Conservation (phyloP, 2,329 filamentous ascomycete species). For the Emmonsiellopsis sp. region DNA sequence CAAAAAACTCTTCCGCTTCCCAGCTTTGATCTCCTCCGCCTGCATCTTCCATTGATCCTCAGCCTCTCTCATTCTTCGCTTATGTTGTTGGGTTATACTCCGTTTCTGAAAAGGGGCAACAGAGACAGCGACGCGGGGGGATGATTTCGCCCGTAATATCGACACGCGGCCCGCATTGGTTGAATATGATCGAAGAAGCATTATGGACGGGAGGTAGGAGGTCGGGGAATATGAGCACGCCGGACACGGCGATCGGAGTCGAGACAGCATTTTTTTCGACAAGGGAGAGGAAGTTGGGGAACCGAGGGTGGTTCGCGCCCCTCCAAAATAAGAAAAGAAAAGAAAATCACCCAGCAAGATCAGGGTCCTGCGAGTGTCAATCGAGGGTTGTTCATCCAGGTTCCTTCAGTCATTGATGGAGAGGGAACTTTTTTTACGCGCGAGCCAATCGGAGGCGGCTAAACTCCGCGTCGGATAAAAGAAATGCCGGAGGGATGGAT, state of each 20-base stretch:
- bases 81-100: constrained; percentile 28
- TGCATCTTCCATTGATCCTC: constrained; percentile 30
- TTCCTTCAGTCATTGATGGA: neutral
- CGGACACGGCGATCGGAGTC: neutral
- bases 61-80: constrained; percentile 30
- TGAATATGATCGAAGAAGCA: neutral
- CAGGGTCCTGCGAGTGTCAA: neutral
- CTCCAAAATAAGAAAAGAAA: neutral
- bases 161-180: neutral
- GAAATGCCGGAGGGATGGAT: no score
- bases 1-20: constrained; percentile 34
- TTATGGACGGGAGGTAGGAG: neutral
- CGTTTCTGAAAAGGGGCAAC: constrained; percentile 11
- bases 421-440: no score
- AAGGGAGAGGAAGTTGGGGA: neutral
- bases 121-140: neutral
- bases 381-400: neutral
- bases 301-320: neutral
- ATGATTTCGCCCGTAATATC: neutral
- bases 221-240: neutral
- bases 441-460: no score
- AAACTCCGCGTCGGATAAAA: no score
- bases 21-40: constrained; percentile 34
- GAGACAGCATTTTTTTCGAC: neutral
- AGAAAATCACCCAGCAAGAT: neutral